Conservation (phyloP, 345 rosid species). For the Salix exigua region DNA sequence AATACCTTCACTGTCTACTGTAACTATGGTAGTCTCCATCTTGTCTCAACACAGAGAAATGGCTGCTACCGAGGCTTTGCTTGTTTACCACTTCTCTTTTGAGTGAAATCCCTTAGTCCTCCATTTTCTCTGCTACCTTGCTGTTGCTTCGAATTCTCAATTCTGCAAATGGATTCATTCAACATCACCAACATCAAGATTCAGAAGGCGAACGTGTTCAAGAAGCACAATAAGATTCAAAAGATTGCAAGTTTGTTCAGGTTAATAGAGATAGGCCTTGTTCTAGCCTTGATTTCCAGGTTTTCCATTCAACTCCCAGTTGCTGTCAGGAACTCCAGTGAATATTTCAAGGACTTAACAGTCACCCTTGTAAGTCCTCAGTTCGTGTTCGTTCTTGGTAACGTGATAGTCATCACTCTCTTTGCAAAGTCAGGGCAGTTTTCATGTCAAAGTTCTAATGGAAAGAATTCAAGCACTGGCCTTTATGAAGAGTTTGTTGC, state of each 20-base stretch:
- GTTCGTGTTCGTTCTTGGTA: slow-evolving; percentile 75
- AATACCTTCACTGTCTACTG: slow-evolving; percentile 2
- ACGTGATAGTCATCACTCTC: slow-evolving; percentile 65
- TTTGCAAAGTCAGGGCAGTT: slow-evolving; percentile 63
- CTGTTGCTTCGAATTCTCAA: background rate
- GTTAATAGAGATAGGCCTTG: slow-evolving; percentile 47
- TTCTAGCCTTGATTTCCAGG: slow-evolving; percentile 56
- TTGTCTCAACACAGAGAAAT: slow-evolving; percentile 28
- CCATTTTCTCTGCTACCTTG: background rate
- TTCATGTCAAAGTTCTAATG: slow-evolving; percentile 35
- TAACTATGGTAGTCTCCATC: slow-evolving; percentile 20
- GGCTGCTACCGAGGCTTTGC: slow-evolving; percentile 20
- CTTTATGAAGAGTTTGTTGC: slow-evolving; percentile 44
- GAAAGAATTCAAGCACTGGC: slow-evolving; percentile 27
- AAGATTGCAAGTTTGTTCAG: slow-evolving; percentile 56
- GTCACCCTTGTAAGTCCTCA: slow-evolving; percentile 53
- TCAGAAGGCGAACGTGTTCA: slow-evolving; percentile 51
- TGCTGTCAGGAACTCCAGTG: slow-evolving; percentile 55
- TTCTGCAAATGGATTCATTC: slow-evolving; percentile 54
- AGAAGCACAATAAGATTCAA: slow-evolving; percentile 38
- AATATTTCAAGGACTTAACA: slow-evolving; percentile 49
- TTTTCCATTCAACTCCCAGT: slow-evolving; percentile 46
- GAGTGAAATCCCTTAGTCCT: slow-evolving; percentile 23
- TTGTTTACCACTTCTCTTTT: slow-evolving; percentile 24
- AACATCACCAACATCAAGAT: slow-evolving; percentile 41